phyloP scores from a whole-genome alignment of 2,329 filamentous ascomycete genomes.

The Penicillium sp. region DNA sequence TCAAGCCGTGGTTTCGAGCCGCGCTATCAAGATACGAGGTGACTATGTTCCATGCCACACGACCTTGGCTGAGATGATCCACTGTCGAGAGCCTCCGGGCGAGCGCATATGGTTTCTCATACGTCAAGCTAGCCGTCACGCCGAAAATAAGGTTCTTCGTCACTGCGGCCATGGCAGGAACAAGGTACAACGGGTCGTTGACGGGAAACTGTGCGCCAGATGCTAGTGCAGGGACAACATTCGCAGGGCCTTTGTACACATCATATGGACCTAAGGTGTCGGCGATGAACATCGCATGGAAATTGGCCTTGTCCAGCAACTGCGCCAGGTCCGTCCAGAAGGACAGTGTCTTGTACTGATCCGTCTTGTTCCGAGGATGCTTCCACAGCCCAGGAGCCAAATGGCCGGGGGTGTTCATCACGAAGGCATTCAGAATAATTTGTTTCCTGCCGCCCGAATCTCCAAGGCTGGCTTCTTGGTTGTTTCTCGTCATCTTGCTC shows the following conservation, averaged over 20 bases:
- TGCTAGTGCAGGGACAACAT: slow-evolving; percentile 27
- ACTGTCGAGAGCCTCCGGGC: slow-evolving; percentile 52
- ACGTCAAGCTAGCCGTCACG: slow-evolving; percentile 52
- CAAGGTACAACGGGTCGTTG: slow-evolving; percentile 35
- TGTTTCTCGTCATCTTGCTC: no score
- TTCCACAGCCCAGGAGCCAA: no score
- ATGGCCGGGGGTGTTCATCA: no score
- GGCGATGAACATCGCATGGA: background rate
- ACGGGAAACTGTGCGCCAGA: slow-evolving; percentile 40
- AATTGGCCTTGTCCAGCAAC: no score
- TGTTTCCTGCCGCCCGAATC: no score
- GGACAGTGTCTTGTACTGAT: no score
- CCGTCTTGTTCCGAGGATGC: no score
- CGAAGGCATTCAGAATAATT: no score
- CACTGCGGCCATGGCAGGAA: slow-evolving; percentile 47
- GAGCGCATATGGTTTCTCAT: slow-evolving; percentile 52
- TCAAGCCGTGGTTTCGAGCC: slow-evolving; percentile 42
- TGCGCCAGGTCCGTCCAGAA: no score
- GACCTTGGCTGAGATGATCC: slow-evolving; percentile 50
- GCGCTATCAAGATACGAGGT: slow-evolving; percentile 46
- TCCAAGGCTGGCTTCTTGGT: no score
- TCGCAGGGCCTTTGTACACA: slow-evolving; percentile 15
- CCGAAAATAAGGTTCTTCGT: slow-evolving; percentile 48
- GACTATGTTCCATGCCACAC: slow-evolving; percentile 52
- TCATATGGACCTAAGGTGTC: background rate